phyloP scores from a whole-genome alignment of 1,139 yeast genomes.

The Scheffersomyces lignicola region DNA sequence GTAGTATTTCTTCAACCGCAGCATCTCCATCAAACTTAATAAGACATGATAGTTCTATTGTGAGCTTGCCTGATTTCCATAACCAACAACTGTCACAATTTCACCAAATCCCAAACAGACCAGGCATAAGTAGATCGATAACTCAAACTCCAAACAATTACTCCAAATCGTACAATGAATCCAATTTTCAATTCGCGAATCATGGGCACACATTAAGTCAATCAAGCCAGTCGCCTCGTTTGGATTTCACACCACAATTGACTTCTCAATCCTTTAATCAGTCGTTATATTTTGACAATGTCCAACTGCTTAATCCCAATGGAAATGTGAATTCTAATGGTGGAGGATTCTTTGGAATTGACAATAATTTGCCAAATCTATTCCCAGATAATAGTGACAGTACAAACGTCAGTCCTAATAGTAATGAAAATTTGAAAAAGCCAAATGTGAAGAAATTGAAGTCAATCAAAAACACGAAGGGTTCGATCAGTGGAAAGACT shows the following conservation, averaged over 20 bases:
- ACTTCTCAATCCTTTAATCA: slow-evolving; percentile 8
- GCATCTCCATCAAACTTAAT: slow-evolving; percentile 17
- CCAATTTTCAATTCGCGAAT: neutral
- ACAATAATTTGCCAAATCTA: slow-evolving; percentile 1
- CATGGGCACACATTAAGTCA: neutral
- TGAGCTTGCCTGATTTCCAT: slow-evolving; percentile 24
- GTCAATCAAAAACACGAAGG: slow-evolving; percentile 1
- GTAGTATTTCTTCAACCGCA: slow-evolving; percentile 7
- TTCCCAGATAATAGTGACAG: slow-evolving; percentile 3
- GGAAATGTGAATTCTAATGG: neutral
- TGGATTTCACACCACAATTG: slow-evolving; percentile 4
- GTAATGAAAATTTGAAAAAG: neutral
- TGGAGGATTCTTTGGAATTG: slow-evolving; percentile 2
- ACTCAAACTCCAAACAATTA: slow-evolving; percentile 15
- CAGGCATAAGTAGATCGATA: slow-evolving; percentile 13
- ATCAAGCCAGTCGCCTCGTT: slow-evolving; percentile 3
- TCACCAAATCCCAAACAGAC: slow-evolving; percentile 5
- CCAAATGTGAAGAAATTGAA: slow-evolving; percentile 7
- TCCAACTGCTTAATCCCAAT: neutral
- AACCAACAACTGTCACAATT: slow-evolving; percentile 3
- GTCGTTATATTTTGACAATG: slow-evolving; percentile 9
- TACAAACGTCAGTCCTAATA: neutral
- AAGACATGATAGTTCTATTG: slow-evolving; percentile 23
- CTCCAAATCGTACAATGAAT: slow-evolving; percentile 1
- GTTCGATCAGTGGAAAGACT: neutral